A percentile compares a stretch with the other conserved stretches of the same genome.
phyloP scores from a whole-genome alignment of 2,329 filamentous ascomycete species.

The Hypoxylon sp. region DNA sequence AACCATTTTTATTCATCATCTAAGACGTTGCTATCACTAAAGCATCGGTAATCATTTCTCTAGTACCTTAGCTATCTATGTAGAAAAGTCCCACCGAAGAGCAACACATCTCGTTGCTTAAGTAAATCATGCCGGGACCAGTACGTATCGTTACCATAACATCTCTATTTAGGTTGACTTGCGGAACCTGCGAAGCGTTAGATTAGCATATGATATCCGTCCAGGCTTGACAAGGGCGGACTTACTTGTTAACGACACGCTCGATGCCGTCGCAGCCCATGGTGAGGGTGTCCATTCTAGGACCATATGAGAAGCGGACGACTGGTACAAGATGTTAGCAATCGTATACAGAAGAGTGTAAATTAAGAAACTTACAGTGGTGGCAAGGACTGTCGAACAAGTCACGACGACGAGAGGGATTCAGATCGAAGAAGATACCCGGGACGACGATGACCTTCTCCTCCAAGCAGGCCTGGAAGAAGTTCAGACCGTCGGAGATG shows the following conservation, averaged over 20 bases:
- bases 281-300: conserved; percentile 79
- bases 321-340: conserved; percentile 49
- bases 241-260: conserved; percentile 77
- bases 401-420: conserved; percentile 87
- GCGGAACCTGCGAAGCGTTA: conserved; percentile 40
- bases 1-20: conserved; percentile 21
- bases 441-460: conserved; percentile 98
- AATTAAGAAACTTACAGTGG: conserved; percentile 61
- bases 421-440: conserved; percentile 97
- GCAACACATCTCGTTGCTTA: too few relatives aligned
- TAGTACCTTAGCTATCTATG: conserved; percentile 5
- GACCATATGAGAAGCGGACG: conserved; percentile 84
- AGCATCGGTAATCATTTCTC: conserved; percentile 6
- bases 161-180: conserved; percentile 32
- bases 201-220: conserved; percentile 1
- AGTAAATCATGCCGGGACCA: too few relatives aligned
- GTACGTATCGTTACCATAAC: background rate
- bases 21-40: conserved; percentile 7
- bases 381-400: conserved; percentile 95
- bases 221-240: conserved; percentile 13
- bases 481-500: conserved; percentile 93
- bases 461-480: conserved; percentile 91
- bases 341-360: background rate
- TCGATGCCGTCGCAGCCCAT: conserved; percentile 86
- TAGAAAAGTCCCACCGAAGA: too few relatives aligned